phyloP scores from a whole-genome alignment of 148 eudicot genomes.

The Silene uniflora region DNA sequence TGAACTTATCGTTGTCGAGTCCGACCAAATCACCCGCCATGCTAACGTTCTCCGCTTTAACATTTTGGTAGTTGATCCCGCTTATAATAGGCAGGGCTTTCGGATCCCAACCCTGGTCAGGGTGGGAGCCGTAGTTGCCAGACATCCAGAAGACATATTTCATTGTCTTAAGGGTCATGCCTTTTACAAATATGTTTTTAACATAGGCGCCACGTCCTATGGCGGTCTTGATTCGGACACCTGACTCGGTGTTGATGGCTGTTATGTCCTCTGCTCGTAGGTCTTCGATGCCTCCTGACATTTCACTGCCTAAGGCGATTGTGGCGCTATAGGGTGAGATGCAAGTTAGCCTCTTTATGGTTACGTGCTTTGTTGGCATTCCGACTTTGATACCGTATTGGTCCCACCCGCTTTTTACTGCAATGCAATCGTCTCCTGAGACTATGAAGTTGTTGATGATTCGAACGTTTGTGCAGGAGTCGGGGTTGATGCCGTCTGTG shows the following conservation, averaged over 20 bases:
- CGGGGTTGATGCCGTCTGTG: conserved; percentile 96
- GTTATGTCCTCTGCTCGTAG: conserved; percentile 72
- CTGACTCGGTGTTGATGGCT: conserved; percentile 82
- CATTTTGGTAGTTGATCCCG: conserved; percentile 63
- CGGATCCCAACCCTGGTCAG: conserved; percentile 66
- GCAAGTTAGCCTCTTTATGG: conserved; percentile 70
- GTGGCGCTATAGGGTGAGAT: conserved; percentile 86
- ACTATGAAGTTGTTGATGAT: conserved; percentile 83
- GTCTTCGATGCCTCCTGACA: conserved; percentile 90
- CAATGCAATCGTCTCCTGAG: conserved; percentile 91
- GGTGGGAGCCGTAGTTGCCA: conserved; percentile 79
- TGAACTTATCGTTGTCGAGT: conserved; percentile 63
- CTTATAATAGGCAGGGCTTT: conserved; percentile 61
- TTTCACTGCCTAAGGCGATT: conserved; percentile 88
- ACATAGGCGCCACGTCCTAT: conserved; percentile 77
- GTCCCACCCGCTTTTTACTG: conserved; percentile 93
- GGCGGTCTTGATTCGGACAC: conserved; percentile 74
- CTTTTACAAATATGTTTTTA: conserved; percentile 67
- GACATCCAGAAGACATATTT: conserved; percentile 92
- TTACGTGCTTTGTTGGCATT: conserved; percentile 72
- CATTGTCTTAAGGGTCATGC: conserved; percentile 76
- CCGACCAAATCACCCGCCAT: conserved; percentile 75
- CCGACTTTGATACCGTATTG: conserved; percentile 71
- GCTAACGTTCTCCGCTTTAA: conserved; percentile 70
- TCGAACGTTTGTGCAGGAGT: conserved; percentile 72